These are phyloP conservation scores for Nannochloris sp. DNA, from an alignment of 139 green algal species.

Conservation along the genomic window DNA sequence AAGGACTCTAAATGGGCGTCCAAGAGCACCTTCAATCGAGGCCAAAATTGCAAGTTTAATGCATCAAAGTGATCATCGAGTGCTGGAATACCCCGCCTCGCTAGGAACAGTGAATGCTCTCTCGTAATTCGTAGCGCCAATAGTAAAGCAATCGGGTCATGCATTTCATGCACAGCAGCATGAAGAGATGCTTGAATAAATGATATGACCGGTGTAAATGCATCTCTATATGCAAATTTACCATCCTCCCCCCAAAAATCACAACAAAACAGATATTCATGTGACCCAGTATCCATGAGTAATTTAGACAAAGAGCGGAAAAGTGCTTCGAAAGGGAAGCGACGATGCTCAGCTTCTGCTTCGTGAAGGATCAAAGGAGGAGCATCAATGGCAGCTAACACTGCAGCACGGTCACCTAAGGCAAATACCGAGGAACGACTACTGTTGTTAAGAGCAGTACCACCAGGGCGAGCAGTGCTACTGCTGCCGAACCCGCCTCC, in stretches of 20 bases:
- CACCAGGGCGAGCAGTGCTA: no score
- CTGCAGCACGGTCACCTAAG: conserved; percentile 52
- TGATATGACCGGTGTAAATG: conserved; percentile 57
- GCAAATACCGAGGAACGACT: conserved; percentile 46
- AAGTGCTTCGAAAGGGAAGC: conserved; percentile 79
- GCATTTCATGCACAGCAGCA: conserved; percentile 41
- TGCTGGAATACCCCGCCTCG: conserved; percentile 58
- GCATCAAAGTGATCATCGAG: conserved; percentile 92
- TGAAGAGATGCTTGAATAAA: conserved; percentile 70
- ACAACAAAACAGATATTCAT: conserved; percentile 88
- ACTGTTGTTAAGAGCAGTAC: no score
- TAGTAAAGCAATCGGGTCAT: conserved; percentile 80
- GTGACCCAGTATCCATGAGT: conserved; percentile 87
- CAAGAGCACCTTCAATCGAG: conserved; percentile 83
- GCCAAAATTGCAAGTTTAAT: conserved; percentile 88
- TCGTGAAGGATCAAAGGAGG: conserved; percentile 84
- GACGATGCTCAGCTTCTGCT: conserved; percentile 54
- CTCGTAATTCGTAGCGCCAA: conserved; percentile 93
- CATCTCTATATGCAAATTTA: conserved; percentile 57
- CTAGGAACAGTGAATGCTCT: conserved; percentile 76
- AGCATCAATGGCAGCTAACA: conserved; percentile 69
- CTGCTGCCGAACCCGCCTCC: not conserved
- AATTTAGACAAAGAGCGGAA: conserved; percentile 91
- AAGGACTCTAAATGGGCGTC: conserved; percentile 65
- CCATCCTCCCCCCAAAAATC: conserved; percentile 86